These are phyloP conservation scores for Graphiopsis chlorocephala DNA, from an alignment of 2,329 filamentous ascomycete genomes.

Conservation along the genomic window DNA sequence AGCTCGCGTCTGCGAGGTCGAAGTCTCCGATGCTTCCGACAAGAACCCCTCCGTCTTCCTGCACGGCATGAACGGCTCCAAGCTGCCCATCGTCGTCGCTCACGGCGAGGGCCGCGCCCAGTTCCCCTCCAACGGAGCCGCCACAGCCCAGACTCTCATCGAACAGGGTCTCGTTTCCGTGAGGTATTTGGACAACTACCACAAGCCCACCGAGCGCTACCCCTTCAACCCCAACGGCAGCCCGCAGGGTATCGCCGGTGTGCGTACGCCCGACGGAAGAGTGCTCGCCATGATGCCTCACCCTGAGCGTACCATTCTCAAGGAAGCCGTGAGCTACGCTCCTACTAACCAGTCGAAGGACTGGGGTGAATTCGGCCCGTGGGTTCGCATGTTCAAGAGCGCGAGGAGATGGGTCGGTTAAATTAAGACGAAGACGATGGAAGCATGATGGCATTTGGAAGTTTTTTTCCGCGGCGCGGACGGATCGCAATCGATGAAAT, in stretches of 20 bases:
- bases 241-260: constrained; percentile 75
- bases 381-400: constrained; percentile 82
- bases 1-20: constrained; percentile 80
- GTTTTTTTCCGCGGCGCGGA: neutral
- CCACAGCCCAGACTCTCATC: constrained; percentile 52
- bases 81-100: constrained; percentile 80
- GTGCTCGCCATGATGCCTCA: constrained; percentile 92
- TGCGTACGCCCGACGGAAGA: constrained; percentile 72
- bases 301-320: constrained; percentile 83
- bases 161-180: constrained; percentile 70
- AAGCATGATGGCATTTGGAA: neutral
- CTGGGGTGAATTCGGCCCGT: constrained; percentile 81
- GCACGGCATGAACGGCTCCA: constrained; percentile 78
- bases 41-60: constrained; percentile 73
- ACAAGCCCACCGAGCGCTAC: constrained; percentile 73
- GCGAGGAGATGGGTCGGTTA: constrained; percentile 80
- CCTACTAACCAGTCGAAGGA: constrained; percentile 61
- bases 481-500: neutral
- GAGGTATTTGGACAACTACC: constrained; percentile 81
- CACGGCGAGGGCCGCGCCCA: constrained; percentile 85
- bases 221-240: constrained; percentile 89
- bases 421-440: neutral
- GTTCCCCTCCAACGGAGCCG: constrained; percentile 48
- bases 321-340: constrained; percentile 72
- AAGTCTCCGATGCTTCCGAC: constrained; percentile 60